Evolutionary conservation across 73 alveolate genomes (phyloP).

Genomic region (Paramecium pentaurelia): DNA sequence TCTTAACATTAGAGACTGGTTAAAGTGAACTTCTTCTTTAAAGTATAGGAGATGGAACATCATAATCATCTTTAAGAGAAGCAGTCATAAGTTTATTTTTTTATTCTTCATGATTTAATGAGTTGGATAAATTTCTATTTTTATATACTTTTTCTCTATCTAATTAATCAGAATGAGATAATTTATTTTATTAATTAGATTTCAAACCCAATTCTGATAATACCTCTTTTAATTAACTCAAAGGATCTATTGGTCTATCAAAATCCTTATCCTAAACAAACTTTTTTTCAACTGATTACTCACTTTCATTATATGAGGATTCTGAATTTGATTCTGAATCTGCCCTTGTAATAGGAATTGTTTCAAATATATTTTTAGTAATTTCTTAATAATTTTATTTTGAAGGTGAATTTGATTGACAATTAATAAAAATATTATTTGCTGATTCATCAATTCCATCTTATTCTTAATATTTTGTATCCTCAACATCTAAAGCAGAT

Average conservation of each 20-base stretch:
- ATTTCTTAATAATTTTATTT: neutral
- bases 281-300: neutral
- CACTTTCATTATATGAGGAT: neutral
- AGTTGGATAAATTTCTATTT: neutral
- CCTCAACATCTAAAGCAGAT: neutral
- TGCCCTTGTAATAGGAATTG: neutral
- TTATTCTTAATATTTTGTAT: neutral
- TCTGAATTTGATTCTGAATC: neutral
- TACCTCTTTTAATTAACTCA: neutral
- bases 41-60: neutral
- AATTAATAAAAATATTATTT: neutral
- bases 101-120: neutral
- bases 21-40: neutral
- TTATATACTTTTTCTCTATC: neutral
- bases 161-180: neutral
- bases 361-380: neutral
- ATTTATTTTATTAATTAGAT: neutral
- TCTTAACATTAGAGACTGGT: neutral
- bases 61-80: neutral
- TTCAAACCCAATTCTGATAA: neutral
- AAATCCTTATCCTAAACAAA: neutral
- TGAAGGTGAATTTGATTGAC: neutral
- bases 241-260: neutral
- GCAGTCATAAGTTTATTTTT: neutral
- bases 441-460: neutral